phyloP scores from a whole-genome alignment of 108 stramenopile species.

The Nannochloropsis salina region DNA sequence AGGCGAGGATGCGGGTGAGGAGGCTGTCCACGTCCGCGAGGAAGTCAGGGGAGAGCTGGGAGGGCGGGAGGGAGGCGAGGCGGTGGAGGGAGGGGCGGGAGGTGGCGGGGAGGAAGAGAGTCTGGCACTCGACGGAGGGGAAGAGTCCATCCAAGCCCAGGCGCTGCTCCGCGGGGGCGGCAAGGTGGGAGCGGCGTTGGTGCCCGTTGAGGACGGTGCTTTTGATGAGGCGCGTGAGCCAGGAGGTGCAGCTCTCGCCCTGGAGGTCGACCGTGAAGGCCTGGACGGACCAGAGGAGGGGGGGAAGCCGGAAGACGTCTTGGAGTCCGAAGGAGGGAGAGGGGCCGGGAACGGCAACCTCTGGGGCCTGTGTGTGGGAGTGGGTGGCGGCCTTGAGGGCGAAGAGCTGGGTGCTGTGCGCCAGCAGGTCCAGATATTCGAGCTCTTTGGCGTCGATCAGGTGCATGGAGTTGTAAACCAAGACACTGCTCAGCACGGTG shows the following conservation, averaged over 20 bases:
- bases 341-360: neutral
- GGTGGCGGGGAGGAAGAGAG: neutral
- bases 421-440: conserved; percentile 38
- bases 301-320: neutral
- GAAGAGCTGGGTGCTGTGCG: conserved; percentile 38
- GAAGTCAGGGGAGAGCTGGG: neutral
- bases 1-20: neutral
- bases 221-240: neutral
- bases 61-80: neutral
- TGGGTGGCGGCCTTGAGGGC: neutral
- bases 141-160: neutral
- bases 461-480: conserved; percentile 42
- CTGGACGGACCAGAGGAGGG: neutral
- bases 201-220: neutral
- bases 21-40: neutral
- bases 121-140: neutral
- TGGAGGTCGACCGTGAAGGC: neutral
- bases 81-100: neutral
- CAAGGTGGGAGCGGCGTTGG: neutral
- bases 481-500: conserved; percentile 30
- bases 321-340: neutral
- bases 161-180: neutral
- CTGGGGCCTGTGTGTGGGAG: neutral
- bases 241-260: neutral
- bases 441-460: conserved; percentile 41